Percentiles rank a stretch among this genome's conserved stretches.
phyloP scores from a whole-genome alignment of 176 grass and related monocot genomes.

The Aegilops longissima region DNA sequence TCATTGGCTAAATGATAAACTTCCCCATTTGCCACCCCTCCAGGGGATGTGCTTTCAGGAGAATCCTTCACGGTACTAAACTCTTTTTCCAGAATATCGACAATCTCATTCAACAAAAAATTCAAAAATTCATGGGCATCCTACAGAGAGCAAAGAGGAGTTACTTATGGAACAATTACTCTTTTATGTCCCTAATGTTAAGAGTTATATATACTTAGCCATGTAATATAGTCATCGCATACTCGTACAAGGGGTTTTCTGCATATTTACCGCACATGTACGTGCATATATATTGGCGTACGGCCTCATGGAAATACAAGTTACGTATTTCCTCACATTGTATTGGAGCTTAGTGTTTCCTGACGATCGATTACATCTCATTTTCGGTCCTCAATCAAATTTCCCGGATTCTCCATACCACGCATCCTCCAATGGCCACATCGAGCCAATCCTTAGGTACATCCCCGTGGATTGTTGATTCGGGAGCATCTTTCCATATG shows the following conservation, averaged over 20 bases:
- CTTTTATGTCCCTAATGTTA: neutral
- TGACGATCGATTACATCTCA: too few relatives aligned
- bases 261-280: too few relatives aligned
- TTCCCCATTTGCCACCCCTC: conserved; percentile 51
- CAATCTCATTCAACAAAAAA: conserved; percentile 90
- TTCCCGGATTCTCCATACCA: too few relatives aligned
- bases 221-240: too few relatives aligned
- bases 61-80: conserved; percentile 45
- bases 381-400: too few relatives aligned
- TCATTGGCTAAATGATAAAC: conserved; percentile 35
- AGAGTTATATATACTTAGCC: too few relatives aligned
- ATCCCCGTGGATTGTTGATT: neutral
- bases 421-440: too few relatives aligned
- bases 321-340: too few relatives aligned
- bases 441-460: neutral
- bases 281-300: too few relatives aligned
- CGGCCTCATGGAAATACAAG: too few relatives aligned
- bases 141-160: conserved; percentile 42
- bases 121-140: conserved; percentile 98
- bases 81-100: conserved; percentile 89
- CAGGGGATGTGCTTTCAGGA: conserved; percentile 43
- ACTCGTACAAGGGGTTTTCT: too few relatives aligned
- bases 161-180: conserved; percentile 26
- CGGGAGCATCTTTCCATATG: neutral
- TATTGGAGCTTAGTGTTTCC: too few relatives aligned